Conservation (phyloP, 129 eudicot species). For the Mikania micrantha region DNA sequence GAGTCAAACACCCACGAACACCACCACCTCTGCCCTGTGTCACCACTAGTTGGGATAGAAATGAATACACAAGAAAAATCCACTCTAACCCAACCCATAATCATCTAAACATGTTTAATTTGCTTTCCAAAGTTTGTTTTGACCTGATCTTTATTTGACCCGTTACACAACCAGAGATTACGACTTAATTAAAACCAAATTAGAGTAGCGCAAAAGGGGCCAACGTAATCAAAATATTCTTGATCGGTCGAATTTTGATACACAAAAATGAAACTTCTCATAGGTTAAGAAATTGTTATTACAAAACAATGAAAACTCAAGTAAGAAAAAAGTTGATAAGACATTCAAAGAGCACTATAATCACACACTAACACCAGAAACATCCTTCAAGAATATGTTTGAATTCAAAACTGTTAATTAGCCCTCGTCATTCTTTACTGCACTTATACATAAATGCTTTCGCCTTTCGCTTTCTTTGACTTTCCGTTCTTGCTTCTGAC, state of each 20-base stretch:
- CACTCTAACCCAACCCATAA: too few species aligned
- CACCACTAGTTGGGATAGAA: too few species aligned
- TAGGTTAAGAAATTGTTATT: not conserved
- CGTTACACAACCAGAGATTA: too few species aligned
- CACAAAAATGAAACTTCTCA: not conserved
- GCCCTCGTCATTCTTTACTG: not conserved
- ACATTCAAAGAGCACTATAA: not conserved
- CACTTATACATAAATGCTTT: conserved; percentile 12
- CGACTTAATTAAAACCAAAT: too few species aligned
- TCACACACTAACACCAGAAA: conserved; percentile 8
- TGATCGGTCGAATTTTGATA: not conserved
- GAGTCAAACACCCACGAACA: too few species aligned
- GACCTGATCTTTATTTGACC: too few species aligned
- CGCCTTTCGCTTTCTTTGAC: conserved; percentile 35
- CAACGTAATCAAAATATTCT: not conserved
- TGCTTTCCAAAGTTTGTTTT: too few species aligned
- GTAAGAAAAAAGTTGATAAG: not conserved
- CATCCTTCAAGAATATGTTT: not conserved
- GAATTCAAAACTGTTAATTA: conserved; percentile 13
- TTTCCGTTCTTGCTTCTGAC: conserved; percentile 27
- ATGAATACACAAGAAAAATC: too few species aligned
- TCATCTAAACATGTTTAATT: too few species aligned
- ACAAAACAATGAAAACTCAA: not conserved
- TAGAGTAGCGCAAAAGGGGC: too few species aligned
- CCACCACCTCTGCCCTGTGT: too few species aligned